Percentiles rank a stretch among this genome's conserved stretches.
Conservation (phyloP, 1,139 yeast species). For the Yamadazyma blattariae region DNA sequence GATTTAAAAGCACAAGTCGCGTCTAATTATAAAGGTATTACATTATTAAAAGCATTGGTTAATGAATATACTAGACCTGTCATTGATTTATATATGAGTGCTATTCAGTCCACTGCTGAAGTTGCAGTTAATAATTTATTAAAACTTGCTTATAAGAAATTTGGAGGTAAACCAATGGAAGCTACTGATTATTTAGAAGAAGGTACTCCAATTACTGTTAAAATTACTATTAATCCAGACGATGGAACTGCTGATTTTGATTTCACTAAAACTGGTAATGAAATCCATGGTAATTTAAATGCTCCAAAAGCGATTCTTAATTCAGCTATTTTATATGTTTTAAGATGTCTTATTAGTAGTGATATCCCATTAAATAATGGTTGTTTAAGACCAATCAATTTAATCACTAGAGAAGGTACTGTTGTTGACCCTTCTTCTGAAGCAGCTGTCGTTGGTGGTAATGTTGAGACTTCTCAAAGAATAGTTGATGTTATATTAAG, state of each 20-base stretch:
- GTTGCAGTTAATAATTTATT: constrained; percentile 37
- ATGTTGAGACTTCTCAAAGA: constrained; percentile 84
- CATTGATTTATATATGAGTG: constrained; percentile 39
- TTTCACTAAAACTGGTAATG: constrained; percentile 41
- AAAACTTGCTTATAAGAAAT: constrained; percentile 32
- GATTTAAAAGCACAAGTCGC: constrained; percentile 46
- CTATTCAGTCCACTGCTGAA: constrained; percentile 44
- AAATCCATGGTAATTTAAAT: constrained; percentile 43
- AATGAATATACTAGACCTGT: constrained; percentile 33
- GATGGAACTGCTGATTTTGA: constrained; percentile 41
- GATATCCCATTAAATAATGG: constrained; percentile 87
- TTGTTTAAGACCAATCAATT: constrained; percentile 67
- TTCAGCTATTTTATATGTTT: constrained; percentile 78
- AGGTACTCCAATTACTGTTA: constrained; percentile 40
- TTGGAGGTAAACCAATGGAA: constrained; percentile 31
- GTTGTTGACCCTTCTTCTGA: constrained; percentile 68
- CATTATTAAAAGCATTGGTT: constrained; percentile 27
- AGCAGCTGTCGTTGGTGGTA: constrained; percentile 88
- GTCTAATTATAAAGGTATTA: constrained; percentile 42
- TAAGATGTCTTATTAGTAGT: constrained; percentile 70
- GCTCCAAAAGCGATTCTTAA: constrained; percentile 66
- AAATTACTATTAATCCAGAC: constrained; percentile 30
- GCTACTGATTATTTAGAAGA: constrained; percentile 44
- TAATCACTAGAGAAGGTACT: constrained; percentile 66
- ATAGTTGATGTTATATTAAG: constrained; percentile 75